Evolutionary conservation across 306 rosid genomes (phyloP), one percentile per base, ranked within the genome.

Genomic region (Prosopis cineraria): DNA sequence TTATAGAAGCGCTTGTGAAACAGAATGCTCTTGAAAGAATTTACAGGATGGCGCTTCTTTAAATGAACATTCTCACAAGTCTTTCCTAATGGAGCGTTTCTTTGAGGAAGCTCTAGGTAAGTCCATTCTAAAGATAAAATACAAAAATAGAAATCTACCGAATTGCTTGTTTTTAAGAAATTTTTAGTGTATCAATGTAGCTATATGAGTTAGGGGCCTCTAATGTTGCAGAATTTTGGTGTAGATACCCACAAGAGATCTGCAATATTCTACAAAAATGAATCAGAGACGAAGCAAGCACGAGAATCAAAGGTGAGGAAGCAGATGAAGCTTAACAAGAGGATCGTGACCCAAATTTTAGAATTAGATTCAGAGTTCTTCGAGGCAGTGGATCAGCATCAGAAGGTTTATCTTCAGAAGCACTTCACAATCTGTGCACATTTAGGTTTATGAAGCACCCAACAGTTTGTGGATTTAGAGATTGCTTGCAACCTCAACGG

Each of bases 271-370:
- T 79, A 48, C 73, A 59, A 31, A 41, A 71, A n/a, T 6, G 82
- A 71, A 43, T 25, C 41, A 36, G 82, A 79, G 58, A 79, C 78
- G 72, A 72, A 79, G 82, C 66, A 60, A 47, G 78, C 67, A 11
- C 82, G 62, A 63, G 78, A 79, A 11, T 71, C 73, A 1, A 76
- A 82, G 75, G 72, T 82, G 34, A 71, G 81, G 43, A 64, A 43
- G 85, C 85, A 82, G 53, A 82, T 77, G 81, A 77, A 82, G 74
- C 70, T 82, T 16, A 82, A 82, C 75, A 71, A 77, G 66, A 82
- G 79, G 71, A 77, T 82, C 27, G 85, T 77, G 3, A 72, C 82
- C 34, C 77, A 72, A 82, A 65, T 77, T 31, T 53, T 36, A 29
- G 25, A 53, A 24, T 13, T 70, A n/a, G 70, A 22, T 44, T 31